Evolutionary conservation across 1,284 basidiomycete genomes (phyloP).

Genomic region (Cutaneotrichosporon cutaneum): DNA sequence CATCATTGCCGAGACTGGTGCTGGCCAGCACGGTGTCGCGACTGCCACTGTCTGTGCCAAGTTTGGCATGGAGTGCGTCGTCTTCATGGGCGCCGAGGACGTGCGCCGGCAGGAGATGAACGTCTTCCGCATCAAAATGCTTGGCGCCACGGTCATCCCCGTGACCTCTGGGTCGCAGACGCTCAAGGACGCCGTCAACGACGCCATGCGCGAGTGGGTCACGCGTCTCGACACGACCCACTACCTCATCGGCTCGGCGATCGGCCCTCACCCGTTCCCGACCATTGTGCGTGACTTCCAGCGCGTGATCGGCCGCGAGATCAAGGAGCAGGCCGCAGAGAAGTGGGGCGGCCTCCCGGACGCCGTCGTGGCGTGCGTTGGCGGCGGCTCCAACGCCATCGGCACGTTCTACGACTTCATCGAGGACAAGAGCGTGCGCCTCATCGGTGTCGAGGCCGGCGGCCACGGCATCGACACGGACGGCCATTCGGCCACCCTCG

Average conservation of each 20-base stretch:
- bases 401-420: conserved; percentile 97
- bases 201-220: conserved; percentile 97
- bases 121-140: conserved; percentile 97
- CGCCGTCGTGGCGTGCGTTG: conserved; percentile 93
- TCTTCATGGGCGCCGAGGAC: conserved; percentile 99
- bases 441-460: conserved; percentile 93
- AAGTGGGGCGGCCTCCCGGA: conserved; percentile 83
- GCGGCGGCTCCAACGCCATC: conserved; percentile 96
- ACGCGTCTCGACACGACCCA: conserved; percentile 90
- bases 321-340: conserved; percentile 80
- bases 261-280: conserved; percentile 98
- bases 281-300: conserved; percentile 99
- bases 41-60: conserved; percentile 97
- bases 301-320: conserved; percentile 90
- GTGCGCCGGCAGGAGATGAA: conserved; percentile 92
- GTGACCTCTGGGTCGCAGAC: conserved; percentile 94
- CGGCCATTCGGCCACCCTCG: conserved; percentile 86
- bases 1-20: conserved; percentile 98
- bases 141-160: conserved; percentile 89
- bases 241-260: conserved; percentile 95
- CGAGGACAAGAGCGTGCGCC: conserved; percentile 71
- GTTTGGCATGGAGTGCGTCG: conserved; percentile 90
- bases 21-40: conserved; percentile 97
- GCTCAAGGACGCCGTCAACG: conserved; percentile 96
- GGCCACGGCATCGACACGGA: conserved; percentile 88